Evolutionary conservation across 148 eudicot species (phyloP).

Genomic region (Rhododendron ovatum): DNA sequence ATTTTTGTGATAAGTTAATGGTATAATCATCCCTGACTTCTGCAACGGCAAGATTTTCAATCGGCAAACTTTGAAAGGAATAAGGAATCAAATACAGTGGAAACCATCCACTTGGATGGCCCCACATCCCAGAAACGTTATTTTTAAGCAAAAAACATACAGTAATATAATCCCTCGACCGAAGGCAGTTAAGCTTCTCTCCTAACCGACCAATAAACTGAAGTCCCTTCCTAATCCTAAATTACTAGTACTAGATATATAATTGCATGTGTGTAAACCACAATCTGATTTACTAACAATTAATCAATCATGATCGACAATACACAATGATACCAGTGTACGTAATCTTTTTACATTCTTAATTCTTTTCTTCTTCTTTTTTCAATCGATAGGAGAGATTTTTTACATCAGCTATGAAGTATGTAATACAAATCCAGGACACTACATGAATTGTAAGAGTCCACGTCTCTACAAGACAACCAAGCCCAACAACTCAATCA

Average conservation of each 20-base stretch:
- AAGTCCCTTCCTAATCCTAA: neutral
- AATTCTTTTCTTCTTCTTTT: no score
- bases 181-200: neutral
- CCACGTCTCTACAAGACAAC: no score
- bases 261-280: neutral
- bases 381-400: no score
- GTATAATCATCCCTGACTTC: neutral
- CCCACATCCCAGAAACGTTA: neutral
- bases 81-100: neutral
- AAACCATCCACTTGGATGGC: slow-evolving; percentile 9
- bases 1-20: no score
- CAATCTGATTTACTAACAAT: neutral
- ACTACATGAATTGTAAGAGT: no score
- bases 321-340: neutral
- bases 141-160: neutral
- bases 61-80: neutral
- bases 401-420: no score
- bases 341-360: neutral
- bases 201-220: neutral
- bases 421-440: no score
- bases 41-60: neutral
- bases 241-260: no score
- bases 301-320: neutral
- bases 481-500: no score
- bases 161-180: neutral